A percentile compares a stretch with the other conserved stretches of the same genome.
Evolutionary conservation across 2,329 filamentous ascomycete genomes (phyloP).

Genomic region (Talaromyces sp.): DNA sequence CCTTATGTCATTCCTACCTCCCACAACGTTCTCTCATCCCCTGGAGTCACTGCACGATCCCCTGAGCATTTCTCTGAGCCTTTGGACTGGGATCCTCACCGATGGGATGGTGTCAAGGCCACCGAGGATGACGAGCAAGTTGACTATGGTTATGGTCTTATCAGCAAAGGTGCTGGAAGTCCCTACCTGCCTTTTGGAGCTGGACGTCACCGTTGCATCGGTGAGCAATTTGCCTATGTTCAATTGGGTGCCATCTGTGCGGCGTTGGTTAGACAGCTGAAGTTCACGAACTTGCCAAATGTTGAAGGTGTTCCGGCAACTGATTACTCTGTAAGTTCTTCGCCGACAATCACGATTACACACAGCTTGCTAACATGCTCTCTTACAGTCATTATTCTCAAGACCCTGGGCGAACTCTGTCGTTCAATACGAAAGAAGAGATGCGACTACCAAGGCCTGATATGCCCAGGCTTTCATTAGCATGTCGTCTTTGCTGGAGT

Average conservation of each 20-base stretch:
- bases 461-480: not conserved
- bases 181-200: constrained; percentile 71
- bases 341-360: not conserved
- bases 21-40: constrained; percentile 77
- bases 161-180: constrained; percentile 58
- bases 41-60: constrained; percentile 62
- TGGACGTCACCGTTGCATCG: constrained; percentile 70
- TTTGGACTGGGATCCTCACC: constrained; percentile 59
- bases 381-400: constrained; percentile 60
- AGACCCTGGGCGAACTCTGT: constrained; percentile 67
- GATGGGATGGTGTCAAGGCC: constrained; percentile 50
- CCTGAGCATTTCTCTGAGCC: constrained; percentile 61
- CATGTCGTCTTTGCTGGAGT: not conserved
- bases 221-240: constrained; percentile 72
- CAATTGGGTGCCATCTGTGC: constrained; percentile 65
- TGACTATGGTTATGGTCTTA: constrained; percentile 61
- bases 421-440: constrained; percentile 66
- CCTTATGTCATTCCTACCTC: constrained; percentile 72
- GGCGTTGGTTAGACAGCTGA: constrained; percentile 60
- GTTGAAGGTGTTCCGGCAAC: constrained; percentile 58
- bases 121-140: constrained; percentile 53
- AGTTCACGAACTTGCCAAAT: constrained; percentile 57
- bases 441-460: constrained; percentile 23
- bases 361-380: not conserved
- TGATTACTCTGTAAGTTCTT: constrained; percentile 56